Evolutionary conservation across 345 rosid species (phyloP), one percentile per base, ranked within the genome.

Genomic region (Alliaria petiolata): DNA sequence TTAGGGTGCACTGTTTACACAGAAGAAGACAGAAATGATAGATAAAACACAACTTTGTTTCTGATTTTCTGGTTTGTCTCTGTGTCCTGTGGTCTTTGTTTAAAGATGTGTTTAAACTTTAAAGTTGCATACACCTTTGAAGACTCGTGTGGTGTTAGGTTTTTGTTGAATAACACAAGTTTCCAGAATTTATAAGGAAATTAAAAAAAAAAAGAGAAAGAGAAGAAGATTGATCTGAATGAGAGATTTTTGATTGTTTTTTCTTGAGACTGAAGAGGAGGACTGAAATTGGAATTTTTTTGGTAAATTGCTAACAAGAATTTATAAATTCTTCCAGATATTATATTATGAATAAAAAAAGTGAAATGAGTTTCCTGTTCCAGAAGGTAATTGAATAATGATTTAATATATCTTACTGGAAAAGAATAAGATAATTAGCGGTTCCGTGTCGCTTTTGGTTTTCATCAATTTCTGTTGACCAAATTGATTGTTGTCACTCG

Each of bases 71-170:
- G 63, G 5, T 19, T 62, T 71, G 31, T 28, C 33, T 70, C 15
- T 64, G 20, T 13, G 70, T 54, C n/a, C 25, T 74, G 72, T 74
- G 78, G 72, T 74, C 78, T 58, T 74, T 66, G 72, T 74, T 66
- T 68, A 2, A 50, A 34, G 79, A 39, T 74, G 72, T 39, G 67
- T 65, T 47, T 42, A 25, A 22, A 31, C 62, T 39, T 69, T 10
- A 62, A 17, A 72, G 46, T 36, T 73, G 36, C 55, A 67, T 12
- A n/a, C 10, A 70, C 60, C 26, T 61, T 69, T 30, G 13, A 70
- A 17, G 72, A 66, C 67, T 51, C 60, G 7, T 58, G 74, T 67
- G 62, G 78, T 68, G 64, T 75, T 61, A 33, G 63, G 56, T 67
- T 60, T 67, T 56, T 16, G 58, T 26, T 64, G 40, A 62, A 35